These are phyloP conservation scores for Letharia lupina DNA, from an alignment of 495 filamentous ascomycete genomes.

Conservation along the genomic window DNA sequence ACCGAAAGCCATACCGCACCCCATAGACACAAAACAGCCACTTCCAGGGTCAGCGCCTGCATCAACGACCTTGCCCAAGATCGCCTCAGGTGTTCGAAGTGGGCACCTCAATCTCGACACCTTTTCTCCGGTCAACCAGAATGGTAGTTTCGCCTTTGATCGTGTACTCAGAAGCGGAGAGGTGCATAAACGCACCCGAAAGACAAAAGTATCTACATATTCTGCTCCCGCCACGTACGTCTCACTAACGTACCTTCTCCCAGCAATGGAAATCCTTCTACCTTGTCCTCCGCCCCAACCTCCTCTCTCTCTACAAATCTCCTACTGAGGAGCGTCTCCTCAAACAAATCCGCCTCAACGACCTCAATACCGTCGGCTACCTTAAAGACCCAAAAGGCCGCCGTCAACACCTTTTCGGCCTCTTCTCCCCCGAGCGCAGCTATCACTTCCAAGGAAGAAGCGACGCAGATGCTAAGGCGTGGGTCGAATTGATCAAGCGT, in stretches of 20 bases:
- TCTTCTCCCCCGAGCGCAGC: slow-evolving; percentile 89
- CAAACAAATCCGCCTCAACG: slow-evolving; percentile 77
- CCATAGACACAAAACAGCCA: slow-evolving; percentile 8
- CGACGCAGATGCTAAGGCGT: slow-evolving; percentile 70
- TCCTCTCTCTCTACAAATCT: slow-evolving; percentile 92
- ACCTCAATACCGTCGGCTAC: slow-evolving; percentile 81
- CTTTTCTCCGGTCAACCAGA: slow-evolving; percentile 80
- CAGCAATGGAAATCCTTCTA: slow-evolving; percentile 75
- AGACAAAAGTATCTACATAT: slow-evolving; percentile 67
- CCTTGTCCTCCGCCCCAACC: slow-evolving; percentile 84
- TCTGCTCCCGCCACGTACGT: not conserved
- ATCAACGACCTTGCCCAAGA: not conserved
- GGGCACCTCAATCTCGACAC: slow-evolving; percentile 52
- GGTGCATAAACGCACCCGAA: slow-evolving; percentile 77
- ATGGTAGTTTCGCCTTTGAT: slow-evolving; percentile 92
- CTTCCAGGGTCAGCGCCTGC: not conserved
- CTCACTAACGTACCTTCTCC: slow-evolving; percentile 28
- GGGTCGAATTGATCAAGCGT: slow-evolving; percentile 73
- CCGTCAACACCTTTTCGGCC: slow-evolving; percentile 71
- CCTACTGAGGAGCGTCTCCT: slow-evolving; percentile 81
- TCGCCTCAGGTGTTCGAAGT: slow-evolving; percentile 29
- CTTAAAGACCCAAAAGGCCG: slow-evolving; percentile 82
- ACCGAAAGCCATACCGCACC: slow-evolving; percentile 8
- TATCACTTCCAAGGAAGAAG: slow-evolving; percentile 75
- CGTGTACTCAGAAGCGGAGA: slow-evolving; percentile 81